Evolutionary conservation across 179 eudicot species (phyloP), one percentile per base, ranked within the genome.

Genomic region (Silene vulgaris): DNA sequence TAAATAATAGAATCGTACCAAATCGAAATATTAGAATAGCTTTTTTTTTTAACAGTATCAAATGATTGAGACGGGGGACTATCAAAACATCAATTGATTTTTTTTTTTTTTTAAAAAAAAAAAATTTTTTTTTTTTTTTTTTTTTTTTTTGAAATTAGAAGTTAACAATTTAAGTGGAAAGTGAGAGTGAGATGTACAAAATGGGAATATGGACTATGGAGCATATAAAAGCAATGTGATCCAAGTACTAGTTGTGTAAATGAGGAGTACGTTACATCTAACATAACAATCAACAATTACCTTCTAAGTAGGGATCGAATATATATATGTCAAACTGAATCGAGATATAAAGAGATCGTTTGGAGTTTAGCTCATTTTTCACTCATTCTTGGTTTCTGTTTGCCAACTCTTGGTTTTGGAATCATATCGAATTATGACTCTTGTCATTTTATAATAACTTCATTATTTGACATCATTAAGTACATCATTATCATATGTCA

Each of bases 361-460:
- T 79, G 78, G 78, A 79, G n/a, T 79, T 69, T 79, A 60, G 71
- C 48, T 62, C 35, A 14, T 32, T 56, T 9, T 21, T 32, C 6
- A 73, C 67, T 72, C 21, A 21, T 35, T 26, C 21, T 2, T 50
- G 4, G 0, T 56, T 64, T 32, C 7, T 35, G 28, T 60, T 37
- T 76, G 57, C n/a, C 48, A 35, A n/a, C 32, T 28, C 21, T 65
- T 28, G 56, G 29, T 65, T 78, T 65, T 78, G 65, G 71, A 63
- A 68, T 26, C 40, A 48, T 66, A 6, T 71, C 14, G 3, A 59
- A 43, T 79, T 79, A 79, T 74, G 65, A 75, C 4, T 21, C 0
- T 75, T 79, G 78, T 79, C 75, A 61, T 79, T 23, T 73, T 78
- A 12, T 65, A 13, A 71, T 19, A 14, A 52, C 17, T 65, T 78